A percentile compares a stretch with the other conserved stretches of the same genome.
phyloP scores from a whole-genome alignment of 2,329 filamentous ascomycete species.

The Diaporthe eres region DNA sequence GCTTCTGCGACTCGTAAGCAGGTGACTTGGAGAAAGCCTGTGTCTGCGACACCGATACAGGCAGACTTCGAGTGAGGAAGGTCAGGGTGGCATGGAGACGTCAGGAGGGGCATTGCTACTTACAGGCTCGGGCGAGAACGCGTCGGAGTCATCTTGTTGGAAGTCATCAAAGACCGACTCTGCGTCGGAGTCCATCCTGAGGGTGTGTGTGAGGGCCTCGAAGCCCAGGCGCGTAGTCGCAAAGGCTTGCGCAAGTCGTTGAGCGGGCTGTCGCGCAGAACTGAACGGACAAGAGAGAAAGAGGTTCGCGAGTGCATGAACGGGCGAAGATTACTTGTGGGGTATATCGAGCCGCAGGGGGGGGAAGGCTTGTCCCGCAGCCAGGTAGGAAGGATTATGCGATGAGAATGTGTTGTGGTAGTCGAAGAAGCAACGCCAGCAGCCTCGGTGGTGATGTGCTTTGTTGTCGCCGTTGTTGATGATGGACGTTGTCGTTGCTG shows the following conservation, averaged over 20 bases:
- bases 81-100: conserved; percentile 35
- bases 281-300: conserved; percentile 10
- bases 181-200: conserved; percentile 68
- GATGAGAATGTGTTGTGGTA: not conserved
- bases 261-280: conserved; percentile 34
- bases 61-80: conserved; percentile 22
- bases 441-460: not conserved
- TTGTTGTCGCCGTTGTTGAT: conserved; percentile 19
- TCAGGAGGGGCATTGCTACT: conserved; percentile 46
- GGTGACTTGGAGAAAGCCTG: conserved; percentile 11
- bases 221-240: conserved; percentile 34
- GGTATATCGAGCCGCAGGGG: conserved; percentile 8
- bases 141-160: conserved; percentile 68
- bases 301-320: conserved; percentile 37
- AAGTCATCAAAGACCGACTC: conserved; percentile 70
- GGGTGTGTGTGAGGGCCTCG: conserved; percentile 34
- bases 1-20: conserved; percentile 60
- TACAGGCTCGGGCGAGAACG: conserved; percentile 70
- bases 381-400: not conserved
- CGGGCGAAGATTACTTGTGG: conserved; percentile 39
- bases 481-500: conserved; percentile 22
- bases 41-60: conserved; percentile 19
- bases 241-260: conserved; percentile 29
- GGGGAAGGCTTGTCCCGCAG: conserved; percentile 32
- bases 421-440: conserved; percentile 9